Percentiles rank a stretch among this genome's conserved stretches.
Conservation (phyloP, 495 filamentous ascomycete species). For the Penicillium diatomitis region DNA sequence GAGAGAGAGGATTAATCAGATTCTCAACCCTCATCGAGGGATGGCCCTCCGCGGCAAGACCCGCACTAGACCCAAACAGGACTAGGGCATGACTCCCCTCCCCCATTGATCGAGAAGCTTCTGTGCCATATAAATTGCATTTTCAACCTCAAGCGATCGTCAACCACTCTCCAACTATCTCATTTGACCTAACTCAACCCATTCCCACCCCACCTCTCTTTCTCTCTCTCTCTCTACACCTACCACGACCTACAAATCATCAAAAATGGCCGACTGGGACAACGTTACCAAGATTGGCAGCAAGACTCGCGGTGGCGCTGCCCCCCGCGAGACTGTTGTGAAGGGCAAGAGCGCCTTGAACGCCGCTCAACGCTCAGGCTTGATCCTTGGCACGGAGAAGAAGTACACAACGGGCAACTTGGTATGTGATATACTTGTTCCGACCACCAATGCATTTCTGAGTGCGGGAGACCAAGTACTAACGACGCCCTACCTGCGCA, state of each 20-base stretch:
- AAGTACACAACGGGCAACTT: conserved; percentile 69
- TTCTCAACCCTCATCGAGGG: neutral
- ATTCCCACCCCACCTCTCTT: neutral
- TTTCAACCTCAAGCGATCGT: conserved; percentile 24
- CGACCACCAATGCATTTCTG: too few relatives aligned
- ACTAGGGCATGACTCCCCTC: conserved; percentile 21
- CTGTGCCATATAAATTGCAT: conserved; percentile 38
- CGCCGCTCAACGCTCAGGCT: conserved; percentile 74
- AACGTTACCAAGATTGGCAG: conserved; percentile 85
- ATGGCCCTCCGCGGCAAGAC: neutral
- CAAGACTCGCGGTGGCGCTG: conserved; percentile 53
- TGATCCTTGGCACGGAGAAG: conserved; percentile 82
- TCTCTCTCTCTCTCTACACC: neutral
- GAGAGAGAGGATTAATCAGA: too few relatives aligned
- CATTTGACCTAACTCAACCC: conserved; percentile 3
- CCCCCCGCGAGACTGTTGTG: conserved; percentile 73
- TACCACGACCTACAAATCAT: neutral
- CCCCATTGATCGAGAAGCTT: conserved; percentile 37
- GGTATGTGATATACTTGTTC: conserved; percentile 45
- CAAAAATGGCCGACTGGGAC: conserved; percentile 67
- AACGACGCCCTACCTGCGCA: conserved; percentile 17
- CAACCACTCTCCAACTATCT: conserved; percentile 6
- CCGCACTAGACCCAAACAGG: conserved; percentile 12
- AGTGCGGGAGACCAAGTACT: too few relatives aligned
- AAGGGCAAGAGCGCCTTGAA: conserved; percentile 82